Conservation (phyloP, 106 monocot species). For the Allium fistulosum region DNA sequence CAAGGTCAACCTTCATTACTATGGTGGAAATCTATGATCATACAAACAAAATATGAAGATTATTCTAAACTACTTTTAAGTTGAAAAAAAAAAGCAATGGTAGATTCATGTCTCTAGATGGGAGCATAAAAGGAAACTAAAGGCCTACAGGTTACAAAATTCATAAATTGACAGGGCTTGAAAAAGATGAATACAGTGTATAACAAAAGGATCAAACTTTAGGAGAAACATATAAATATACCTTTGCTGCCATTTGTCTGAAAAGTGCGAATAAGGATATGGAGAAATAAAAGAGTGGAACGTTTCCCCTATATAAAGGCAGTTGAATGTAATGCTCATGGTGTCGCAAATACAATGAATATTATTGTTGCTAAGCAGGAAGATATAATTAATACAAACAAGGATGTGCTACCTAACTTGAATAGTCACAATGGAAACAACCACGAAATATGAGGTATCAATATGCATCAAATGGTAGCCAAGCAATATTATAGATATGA, state of each 20-base stretch:
- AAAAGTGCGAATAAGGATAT: not conserved
- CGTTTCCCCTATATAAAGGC: too few species aligned
- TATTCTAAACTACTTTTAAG: not conserved
- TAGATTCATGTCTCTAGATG: not conserved
- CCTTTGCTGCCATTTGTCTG: not conserved
- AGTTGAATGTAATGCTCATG: too few species aligned
- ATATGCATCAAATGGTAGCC: too few species aligned
- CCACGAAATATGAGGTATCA: too few species aligned
- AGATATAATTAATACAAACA: too few species aligned
- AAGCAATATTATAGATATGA: too few species aligned
- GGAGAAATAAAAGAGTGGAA: too few species aligned
- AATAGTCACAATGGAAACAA: too few species aligned
- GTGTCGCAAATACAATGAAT: too few species aligned
- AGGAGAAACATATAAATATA: not conserved
- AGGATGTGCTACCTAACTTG: too few species aligned
- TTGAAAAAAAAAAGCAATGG: too few species aligned
- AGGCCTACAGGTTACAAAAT: not conserved
- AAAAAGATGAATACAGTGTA: not conserved
- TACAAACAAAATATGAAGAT: not conserved
- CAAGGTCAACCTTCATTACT: conserved; percentile 21
- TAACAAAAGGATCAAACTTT: not conserved
- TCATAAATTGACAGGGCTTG: not conserved
- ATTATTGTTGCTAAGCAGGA: too few species aligned
- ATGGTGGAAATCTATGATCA: not conserved
- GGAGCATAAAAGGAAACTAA: not conserved